phyloP scores from a whole-genome alignment of 2,329 filamentous ascomycete species.

The Fusarium staphyleae region DNA sequence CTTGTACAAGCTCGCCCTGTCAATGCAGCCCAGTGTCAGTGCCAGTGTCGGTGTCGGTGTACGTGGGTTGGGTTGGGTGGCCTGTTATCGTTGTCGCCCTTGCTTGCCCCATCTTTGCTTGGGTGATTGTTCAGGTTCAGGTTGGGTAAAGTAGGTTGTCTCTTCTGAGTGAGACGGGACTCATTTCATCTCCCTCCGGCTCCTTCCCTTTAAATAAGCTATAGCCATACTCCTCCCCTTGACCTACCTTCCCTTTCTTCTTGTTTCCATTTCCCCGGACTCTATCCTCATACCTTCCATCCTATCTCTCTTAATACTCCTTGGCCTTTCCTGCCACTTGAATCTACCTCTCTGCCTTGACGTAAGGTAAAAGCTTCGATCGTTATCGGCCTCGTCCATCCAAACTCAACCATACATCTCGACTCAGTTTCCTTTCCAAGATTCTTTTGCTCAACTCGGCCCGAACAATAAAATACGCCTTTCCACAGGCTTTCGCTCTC shows the following conservation, averaged over 20 bases:
- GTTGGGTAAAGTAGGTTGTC: constrained; percentile 10
- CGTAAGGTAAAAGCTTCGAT: constrained; percentile 8
- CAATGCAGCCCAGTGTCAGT: constrained; percentile 30
- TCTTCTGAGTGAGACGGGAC: constrained; percentile 26
- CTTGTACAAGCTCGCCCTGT: constrained; percentile 6
- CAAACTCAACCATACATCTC: neutral
- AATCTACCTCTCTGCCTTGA: neutral
- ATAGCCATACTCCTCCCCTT: constrained; percentile 25
- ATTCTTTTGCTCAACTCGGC: constrained; percentile 6
- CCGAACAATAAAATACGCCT: constrained; percentile 3
- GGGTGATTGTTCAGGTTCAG: constrained; percentile 5
- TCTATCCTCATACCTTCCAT: constrained; percentile 7
- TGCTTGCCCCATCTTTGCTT: constrained; percentile 31
- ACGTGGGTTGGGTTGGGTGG: constrained; percentile 13
- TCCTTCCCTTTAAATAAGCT: constrained; percentile 34
- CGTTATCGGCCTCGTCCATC: constrained; percentile 11
- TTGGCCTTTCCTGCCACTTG: neutral
- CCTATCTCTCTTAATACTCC: constrained; percentile 1
- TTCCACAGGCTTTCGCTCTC: constrained; percentile 4
- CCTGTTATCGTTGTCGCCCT: constrained; percentile 25
- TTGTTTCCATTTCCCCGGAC: constrained; percentile 22
- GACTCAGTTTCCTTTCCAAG: neutral
- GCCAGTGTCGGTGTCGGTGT: constrained; percentile 16
- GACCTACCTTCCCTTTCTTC: constrained; percentile 20
- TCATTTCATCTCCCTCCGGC: constrained; percentile 28